Evolutionary conservation across 2,329 filamentous ascomycete genomes (phyloP), one percentile per base, ranked within the genome.

Genomic region (Daldinia eschscholtzii): DNA sequence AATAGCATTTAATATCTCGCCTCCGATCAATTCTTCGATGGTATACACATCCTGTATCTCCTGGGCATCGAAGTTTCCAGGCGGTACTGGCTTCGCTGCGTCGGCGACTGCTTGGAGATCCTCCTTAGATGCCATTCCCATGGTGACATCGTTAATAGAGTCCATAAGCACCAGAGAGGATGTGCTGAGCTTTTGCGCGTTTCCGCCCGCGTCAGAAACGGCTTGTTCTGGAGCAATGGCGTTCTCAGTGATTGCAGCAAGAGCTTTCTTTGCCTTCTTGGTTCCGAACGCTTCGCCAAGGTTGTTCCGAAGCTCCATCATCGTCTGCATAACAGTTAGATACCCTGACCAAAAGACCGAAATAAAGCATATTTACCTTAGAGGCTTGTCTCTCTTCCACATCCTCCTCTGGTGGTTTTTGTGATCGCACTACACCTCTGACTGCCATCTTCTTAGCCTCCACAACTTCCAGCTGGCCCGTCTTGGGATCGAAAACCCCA

Each of bases 271-370:
- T 23, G 93, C 91, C 81, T 94, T 95, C 83, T 93, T 94, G 28
- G 92, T 95, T 78, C 93, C 93, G 76, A 97, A 97, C 35, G 91
- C 89, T 74, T 92, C 86, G 44, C 92, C 92, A 12, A 97, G 88
- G 1, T 90, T 88, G 73, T 89, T 90, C 73, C 88, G 88, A 76
- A 87, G 87, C 30, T 91, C 87, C 74, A 86, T 82, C 75, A 86
- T 86, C 50, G 83, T 86, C 88, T 90, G 73, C 18, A 65, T 41
- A 41, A 55, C 23, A 42, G 60, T 77, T 79, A 72, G 77, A 72
- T 41, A 72, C 58, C 28, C 57, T 18, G 2, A 52, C 42, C 12
- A 30, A 6, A 15, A 37, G 20, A 42, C 48, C 20, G 30, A 44
- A 7, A 64, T 52, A 26, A 35, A 23, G 4, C 12, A 30, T 44